phyloP scores from a whole-genome alignment of 192 early-diverging fungal genomes.

The Coemansia nantahalensis region DNA sequence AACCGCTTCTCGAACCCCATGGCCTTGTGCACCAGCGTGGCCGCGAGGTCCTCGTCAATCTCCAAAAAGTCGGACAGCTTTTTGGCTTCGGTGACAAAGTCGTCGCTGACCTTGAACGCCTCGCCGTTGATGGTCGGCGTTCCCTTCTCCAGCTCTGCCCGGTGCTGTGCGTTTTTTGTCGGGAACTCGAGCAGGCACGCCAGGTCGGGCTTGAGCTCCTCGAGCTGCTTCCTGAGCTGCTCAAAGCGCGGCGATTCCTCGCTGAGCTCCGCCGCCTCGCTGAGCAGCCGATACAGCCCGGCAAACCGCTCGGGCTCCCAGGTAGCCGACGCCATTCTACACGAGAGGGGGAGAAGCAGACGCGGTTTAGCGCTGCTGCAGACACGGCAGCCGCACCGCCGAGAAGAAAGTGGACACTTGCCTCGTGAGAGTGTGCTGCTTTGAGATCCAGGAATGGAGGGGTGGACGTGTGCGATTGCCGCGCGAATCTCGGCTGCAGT shows the following conservation, averaged over 20 bases:
- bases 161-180: conserved; percentile 39
- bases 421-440: no score
- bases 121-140: conserved; percentile 59
- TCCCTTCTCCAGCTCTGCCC: conserved; percentile 40
- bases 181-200: conserved; percentile 41
- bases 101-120: conserved; percentile 61
- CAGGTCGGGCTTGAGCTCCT: conserved; percentile 36
- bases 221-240: conserved; percentile 37
- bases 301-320: conserved; percentile 53
- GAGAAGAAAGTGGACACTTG: no score
- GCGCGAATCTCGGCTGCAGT: no score
- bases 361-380: no score
- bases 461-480: no score
- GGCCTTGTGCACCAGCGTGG: conserved; percentile 61
- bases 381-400: no score
- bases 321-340: conserved; percentile 4
- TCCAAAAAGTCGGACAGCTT: conserved; percentile 78
- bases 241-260: conserved; percentile 39
- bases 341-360: no score
- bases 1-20: conserved; percentile 54
- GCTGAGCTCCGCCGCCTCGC: conserved; percentile 27
- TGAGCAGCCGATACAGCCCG: conserved; percentile 41
- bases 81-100: conserved; percentile 63
- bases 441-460: no score
- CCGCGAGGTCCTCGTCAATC: conserved; percentile 74